Conservation (phyloP, 768 basidiomycete species). For the Russula foetens region DNA sequence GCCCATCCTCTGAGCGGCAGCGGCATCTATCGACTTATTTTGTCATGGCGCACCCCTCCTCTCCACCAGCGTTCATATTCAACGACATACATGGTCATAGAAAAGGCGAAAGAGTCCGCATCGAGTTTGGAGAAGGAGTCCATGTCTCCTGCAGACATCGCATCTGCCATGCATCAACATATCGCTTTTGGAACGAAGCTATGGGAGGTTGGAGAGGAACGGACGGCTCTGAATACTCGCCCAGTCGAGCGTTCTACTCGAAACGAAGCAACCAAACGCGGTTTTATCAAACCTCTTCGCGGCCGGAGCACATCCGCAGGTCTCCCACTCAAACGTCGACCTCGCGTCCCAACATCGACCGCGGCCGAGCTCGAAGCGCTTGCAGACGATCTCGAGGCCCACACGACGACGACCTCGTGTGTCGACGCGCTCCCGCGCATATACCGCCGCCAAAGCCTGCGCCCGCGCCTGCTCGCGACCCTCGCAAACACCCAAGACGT, state of each 20-base stretch:
- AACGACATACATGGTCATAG: neutral
- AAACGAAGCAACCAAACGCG: neutral
- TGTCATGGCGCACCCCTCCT: neutral
- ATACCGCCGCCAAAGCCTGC: neutral
- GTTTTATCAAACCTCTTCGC: conserved; percentile 7
- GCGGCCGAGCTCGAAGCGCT: conserved; percentile 5
- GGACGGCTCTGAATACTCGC: neutral
- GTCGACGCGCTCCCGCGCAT: conserved; percentile 1
- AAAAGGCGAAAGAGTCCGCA: neutral
- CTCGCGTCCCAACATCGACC: conserved; percentile 1
- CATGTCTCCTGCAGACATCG: conserved; percentile 10
- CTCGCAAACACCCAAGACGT: conserved; percentile 10
- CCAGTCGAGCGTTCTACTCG: neutral
- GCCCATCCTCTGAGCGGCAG: conserved; percentile 62
- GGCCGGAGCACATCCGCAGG: conserved; percentile 7
- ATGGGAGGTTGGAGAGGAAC: neutral
- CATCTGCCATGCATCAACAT: conserved; percentile 7
- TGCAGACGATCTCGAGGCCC: conserved; percentile 9
- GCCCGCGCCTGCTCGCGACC: conserved; percentile 1
- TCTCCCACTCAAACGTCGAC: conserved; percentile 7
- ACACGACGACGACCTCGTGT: neutral
- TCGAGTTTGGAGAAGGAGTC: neutral
- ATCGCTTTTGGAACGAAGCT: conserved; percentile 7
- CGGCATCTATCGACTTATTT: conserved; percentile 13
- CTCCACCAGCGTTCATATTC: neutral